phyloP scores from a whole-genome alignment of 371 early-diverging fungal genomes.

The Neoconidiobolus thromboides region DNA sequence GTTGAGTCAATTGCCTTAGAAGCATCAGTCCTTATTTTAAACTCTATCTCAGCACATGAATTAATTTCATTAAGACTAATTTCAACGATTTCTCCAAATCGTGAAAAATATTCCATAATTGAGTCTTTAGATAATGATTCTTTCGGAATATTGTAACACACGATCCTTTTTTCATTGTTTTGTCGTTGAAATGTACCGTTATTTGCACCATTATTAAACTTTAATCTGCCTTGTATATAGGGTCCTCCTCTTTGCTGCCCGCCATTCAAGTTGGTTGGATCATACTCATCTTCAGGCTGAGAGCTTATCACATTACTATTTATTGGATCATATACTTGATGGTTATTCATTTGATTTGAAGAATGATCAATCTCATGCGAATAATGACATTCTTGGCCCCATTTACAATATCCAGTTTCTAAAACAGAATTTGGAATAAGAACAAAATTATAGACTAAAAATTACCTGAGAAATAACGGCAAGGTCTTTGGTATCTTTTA shows the following conservation, averaged over 20 bases:
- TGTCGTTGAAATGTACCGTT: conserved; percentile 10
- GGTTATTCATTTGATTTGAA: not conserved
- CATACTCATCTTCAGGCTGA: not conserved
- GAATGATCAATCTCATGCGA: conserved; percentile 43
- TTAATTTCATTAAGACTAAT: conserved; percentile 30
- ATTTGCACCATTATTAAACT: conserved; percentile 16
- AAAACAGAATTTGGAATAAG: not conserved
- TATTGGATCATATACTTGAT: not conserved
- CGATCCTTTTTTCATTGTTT: conserved; percentile 11
- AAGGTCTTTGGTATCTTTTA: not conserved
- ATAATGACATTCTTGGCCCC: conserved; percentile 60
- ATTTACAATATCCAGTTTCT: conserved; percentile 62
- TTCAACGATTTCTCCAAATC: conserved; percentile 50
- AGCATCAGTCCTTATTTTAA: conserved; percentile 37
- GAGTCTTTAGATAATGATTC: conserved; percentile 39
- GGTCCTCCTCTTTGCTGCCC: not conserved
- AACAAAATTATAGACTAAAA: not conserved
- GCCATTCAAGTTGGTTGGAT: not conserved
- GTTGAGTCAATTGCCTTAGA: conserved; percentile 50
- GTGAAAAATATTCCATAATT: conserved; percentile 48
- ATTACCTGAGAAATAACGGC: not conserved
- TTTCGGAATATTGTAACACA: conserved; percentile 32
- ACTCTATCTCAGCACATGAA: conserved; percentile 43
- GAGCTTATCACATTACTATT: not conserved
- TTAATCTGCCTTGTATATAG: not conserved